A percentile compares a stretch with the other conserved stretches of the same genome.
Evolutionary conservation across 2,329 filamentous ascomycete species (phyloP).

Genomic region (Botrytis byssoidea): DNA sequence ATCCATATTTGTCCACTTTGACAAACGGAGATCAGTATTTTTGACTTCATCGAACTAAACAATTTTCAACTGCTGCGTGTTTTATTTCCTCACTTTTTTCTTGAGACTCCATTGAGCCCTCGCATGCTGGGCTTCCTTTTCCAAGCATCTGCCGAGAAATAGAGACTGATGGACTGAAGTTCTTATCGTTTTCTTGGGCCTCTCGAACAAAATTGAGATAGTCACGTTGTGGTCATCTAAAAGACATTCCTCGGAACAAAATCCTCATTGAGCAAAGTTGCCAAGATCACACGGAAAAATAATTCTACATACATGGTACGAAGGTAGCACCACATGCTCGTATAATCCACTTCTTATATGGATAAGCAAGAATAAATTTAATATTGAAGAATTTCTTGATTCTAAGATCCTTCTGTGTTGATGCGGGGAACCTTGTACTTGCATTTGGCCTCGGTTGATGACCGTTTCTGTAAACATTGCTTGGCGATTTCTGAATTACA

Average conservation of each 20-base stretch:
- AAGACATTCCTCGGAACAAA: neutral
- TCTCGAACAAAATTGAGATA: neutral
- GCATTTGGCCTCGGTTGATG: conserved; percentile 1
- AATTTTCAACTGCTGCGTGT: neutral
- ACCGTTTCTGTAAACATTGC: neutral
- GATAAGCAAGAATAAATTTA: neutral
- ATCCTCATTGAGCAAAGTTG: neutral
- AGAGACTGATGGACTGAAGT: neutral
- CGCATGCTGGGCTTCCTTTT: neutral
- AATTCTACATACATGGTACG: neutral
- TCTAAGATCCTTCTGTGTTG: neutral
- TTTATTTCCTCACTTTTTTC: neutral
- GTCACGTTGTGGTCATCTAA: neutral
- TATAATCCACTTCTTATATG: neutral
- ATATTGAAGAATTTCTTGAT: neutral
- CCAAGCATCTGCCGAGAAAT: neutral
- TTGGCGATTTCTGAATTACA: neutral
- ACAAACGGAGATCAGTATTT: neutral
- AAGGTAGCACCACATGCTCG: neutral
- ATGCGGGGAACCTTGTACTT: neutral
- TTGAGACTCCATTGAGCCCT: neutral
- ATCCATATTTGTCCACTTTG: neutral
- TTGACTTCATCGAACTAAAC: neutral
- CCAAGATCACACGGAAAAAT: neutral
- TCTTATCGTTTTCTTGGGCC: neutral